Conservation (phyloP, 768 basidiomycete genomes). For the Harrya chromipes region DNA sequence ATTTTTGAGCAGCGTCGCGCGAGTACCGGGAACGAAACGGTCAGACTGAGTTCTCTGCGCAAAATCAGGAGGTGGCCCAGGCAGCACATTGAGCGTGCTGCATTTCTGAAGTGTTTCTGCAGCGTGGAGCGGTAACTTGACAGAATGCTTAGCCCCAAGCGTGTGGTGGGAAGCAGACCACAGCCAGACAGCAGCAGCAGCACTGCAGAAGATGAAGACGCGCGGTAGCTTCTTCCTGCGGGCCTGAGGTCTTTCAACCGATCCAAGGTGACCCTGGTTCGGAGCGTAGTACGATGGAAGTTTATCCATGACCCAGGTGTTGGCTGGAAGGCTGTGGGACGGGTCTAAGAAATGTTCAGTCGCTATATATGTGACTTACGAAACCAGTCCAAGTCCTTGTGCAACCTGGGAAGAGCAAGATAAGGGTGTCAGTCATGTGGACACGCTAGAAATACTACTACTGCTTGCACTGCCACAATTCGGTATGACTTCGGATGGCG, state of each 20-base stretch:
- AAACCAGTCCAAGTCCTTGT: no score
- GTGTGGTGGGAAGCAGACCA: conserved; percentile 18
- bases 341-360: background rate
- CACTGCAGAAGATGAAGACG: conserved; percentile 18
- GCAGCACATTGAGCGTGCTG: conserved; percentile 31
- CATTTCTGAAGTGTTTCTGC: conserved; percentile 34
- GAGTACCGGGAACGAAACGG: conserved; percentile 37
- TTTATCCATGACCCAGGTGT: conserved; percentile 25
- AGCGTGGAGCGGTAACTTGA: conserved; percentile 29
- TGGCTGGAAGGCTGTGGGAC: background rate
- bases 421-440: background rate
- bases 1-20: conserved; percentile 40
- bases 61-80: conserved; percentile 37
- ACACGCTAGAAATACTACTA: no score
- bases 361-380: background rate
- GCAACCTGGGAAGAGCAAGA: background rate
- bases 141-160: conserved; percentile 4
- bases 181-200: conserved; percentile 14
- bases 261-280: background rate
- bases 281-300: conserved; percentile 19
- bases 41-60: conserved; percentile 35
- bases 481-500: conserved; percentile 5
- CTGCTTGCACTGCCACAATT: conserved; percentile 11
- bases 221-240: conserved; percentile 14
- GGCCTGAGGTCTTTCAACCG: conserved; percentile 10